Evolutionary conservation across 257 asterid species (phyloP).

Genomic region (Rhazya stricta): DNA sequence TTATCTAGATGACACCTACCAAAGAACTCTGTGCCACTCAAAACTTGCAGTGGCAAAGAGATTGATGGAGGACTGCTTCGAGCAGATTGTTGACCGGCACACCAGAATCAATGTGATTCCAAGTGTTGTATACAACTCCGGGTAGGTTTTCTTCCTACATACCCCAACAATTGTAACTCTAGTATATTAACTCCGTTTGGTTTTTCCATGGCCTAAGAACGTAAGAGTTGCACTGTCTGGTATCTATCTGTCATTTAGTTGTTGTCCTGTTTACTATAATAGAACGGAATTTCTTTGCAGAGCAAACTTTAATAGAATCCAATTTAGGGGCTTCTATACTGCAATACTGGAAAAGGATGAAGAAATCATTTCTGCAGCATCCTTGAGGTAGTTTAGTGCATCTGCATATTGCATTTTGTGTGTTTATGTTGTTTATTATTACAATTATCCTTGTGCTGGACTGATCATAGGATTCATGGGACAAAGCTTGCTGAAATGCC

Average conservation of each 20-base stretch:
- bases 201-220: background rate
- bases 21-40: conserved; percentile 42
- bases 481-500: conserved; percentile 60
- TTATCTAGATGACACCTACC: conserved; percentile 23
- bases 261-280: background rate
- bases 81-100: conserved; percentile 41
- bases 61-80: conserved; percentile 53
- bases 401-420: background rate
- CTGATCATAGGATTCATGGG: conserved; percentile 43
- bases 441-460: background rate
- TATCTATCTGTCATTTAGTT: background rate
- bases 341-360: conserved; percentile 54
- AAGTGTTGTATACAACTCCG: conserved; percentile 50
- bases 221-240: too few species aligned
- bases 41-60: conserved; percentile 52
- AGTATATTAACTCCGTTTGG: too few species aligned
- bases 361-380: conserved; percentile 54
- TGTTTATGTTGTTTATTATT: background rate
- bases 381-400: conserved; percentile 36
- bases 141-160: conserved; percentile 25
- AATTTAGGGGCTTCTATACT: conserved; percentile 45
- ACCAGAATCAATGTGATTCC: conserved; percentile 36
- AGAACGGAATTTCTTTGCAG: conserved; percentile 23
- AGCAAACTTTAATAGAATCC: conserved; percentile 42
- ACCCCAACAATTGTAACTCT: background rate